These are phyloP conservation scores for Trichoderma afroharzianum DNA, from an alignment of 2,329 filamentous ascomycete genomes.

Conservation along the genomic window DNA sequence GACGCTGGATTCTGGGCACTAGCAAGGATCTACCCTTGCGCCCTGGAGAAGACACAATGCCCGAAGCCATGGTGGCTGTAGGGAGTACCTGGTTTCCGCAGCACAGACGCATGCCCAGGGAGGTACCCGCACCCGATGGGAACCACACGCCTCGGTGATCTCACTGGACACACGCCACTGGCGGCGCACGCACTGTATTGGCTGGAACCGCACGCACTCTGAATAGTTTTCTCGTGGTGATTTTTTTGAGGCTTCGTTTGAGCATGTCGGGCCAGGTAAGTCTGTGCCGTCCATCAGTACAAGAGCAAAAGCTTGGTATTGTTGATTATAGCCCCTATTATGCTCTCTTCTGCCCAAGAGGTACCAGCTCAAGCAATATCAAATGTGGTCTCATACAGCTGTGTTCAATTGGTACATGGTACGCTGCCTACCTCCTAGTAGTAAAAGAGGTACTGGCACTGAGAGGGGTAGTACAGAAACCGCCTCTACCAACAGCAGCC, in stretches of 20 bases:
- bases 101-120: background rate
- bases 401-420: too few species aligned
- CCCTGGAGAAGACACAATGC: background rate
- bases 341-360: too few species aligned
- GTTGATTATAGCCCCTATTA: too few species aligned
- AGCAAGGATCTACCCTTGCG: constrained; percentile 3
- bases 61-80: background rate
- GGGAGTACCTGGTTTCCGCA: constrained; percentile 6
- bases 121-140: background rate
- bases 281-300: background rate
- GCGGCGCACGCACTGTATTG: constrained; percentile 1
- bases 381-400: too few species aligned
- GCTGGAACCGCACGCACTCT: background rate
- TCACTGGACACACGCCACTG: background rate
- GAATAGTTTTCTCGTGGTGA: background rate
- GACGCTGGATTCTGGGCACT: background rate
- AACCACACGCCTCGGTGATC: background rate
- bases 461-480: background rate
- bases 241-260: background rate
- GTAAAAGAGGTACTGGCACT: background rate
- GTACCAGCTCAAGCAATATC: background rate
- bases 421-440: too few species aligned
- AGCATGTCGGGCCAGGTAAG: background rate
- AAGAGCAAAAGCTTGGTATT: background rate
- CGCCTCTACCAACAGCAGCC: background rate